These are phyloP conservation scores for Zangia roseola DNA, from an alignment of 768 basidiomycete genomes.

Conservation along the genomic window DNA sequence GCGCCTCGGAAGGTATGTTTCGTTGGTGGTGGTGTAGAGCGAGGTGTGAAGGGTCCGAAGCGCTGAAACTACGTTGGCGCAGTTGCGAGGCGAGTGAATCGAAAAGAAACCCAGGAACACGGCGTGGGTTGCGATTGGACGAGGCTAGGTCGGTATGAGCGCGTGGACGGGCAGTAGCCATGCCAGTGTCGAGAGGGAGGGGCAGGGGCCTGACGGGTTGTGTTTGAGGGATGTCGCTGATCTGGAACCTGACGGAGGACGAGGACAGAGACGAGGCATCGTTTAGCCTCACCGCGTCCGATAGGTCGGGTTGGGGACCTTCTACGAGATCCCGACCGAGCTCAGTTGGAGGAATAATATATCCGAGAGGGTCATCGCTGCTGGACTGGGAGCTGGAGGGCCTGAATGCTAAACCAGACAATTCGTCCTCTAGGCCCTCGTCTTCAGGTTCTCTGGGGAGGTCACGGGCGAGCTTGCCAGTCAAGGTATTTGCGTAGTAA, in stretches of 20 bases:
- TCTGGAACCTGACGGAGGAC: neutral
- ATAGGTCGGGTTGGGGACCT: neutral
- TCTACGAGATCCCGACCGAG: neutral
- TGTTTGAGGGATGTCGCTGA: neutral
- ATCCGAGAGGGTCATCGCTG: slow-evolving; percentile 45
- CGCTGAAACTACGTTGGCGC: slow-evolving; percentile 22
- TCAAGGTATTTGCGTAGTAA: slow-evolving; percentile 88
- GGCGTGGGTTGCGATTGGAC: slow-evolving; percentile 8
- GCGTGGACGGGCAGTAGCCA: slow-evolving; percentile 16
- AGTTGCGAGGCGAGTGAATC: slow-evolving; percentile 7
- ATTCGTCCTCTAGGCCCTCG: slow-evolving; percentile 56
- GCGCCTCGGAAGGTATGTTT: slow-evolving; percentile 4
- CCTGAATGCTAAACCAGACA: slow-evolving; percentile 51
- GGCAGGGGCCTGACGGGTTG: slow-evolving; percentile 7
- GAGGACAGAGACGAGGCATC: neutral
- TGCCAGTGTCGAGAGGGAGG: neutral
- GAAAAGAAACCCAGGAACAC: slow-evolving; percentile 6
- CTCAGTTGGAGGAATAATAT: slow-evolving; percentile 25
- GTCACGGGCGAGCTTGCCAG: slow-evolving; percentile 76
- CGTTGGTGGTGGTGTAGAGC: slow-evolving; percentile 1
- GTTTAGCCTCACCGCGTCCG: neutral
- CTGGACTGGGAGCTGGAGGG: slow-evolving; percentile 50
- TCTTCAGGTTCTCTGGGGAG: slow-evolving; percentile 67
- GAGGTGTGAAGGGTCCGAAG: slow-evolving; percentile 1
- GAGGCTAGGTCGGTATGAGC: slow-evolving; percentile 24